Percentiles rank a stretch among this genome's conserved stretches.
These are phyloP conservation scores for Neopestalotiopsis sp. DNA, from an alignment of 2,329 filamentous ascomycete genomes.

Conservation along the genomic window DNA sequence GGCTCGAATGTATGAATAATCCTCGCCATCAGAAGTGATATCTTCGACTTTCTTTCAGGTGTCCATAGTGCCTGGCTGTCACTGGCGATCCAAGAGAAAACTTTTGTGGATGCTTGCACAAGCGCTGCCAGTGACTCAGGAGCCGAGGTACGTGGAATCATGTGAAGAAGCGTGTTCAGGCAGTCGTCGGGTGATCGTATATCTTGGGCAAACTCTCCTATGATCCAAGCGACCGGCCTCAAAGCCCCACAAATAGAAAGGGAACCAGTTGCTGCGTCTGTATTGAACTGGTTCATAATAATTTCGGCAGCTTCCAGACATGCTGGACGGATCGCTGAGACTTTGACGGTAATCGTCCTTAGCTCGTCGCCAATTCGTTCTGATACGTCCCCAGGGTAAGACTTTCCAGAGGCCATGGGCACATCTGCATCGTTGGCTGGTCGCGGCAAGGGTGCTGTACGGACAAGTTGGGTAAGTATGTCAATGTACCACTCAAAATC, in stretches of 20 bases:
- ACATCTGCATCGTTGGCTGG: constrained; percentile 41
- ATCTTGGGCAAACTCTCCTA: constrained; percentile 84
- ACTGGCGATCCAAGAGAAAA: constrained; percentile 76
- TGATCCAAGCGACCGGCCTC: constrained; percentile 80
- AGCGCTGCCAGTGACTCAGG: constrained; percentile 77
- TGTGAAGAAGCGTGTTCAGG: constrained; percentile 75
- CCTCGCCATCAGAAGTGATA: constrained; percentile 79
- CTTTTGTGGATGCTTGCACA: constrained; percentile 84
- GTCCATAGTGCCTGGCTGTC: constrained; percentile 73
- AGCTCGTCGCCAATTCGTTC: constrained; percentile 83
- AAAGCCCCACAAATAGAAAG: constrained; percentile 70
- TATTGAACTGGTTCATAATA: constrained; percentile 65
- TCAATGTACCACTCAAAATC: constrained; percentile 99
- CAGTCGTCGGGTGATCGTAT: constrained; percentile 74
- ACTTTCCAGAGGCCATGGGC: constrained; percentile 33
- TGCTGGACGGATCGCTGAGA: constrained; percentile 79
- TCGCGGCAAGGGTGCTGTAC: constrained; percentile 64
- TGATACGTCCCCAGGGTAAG: constrained; percentile 57
- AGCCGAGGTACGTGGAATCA: constrained; percentile 60
- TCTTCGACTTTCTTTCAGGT: constrained; percentile 72
- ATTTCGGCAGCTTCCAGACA: constrained; percentile 85
- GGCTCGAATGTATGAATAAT: constrained; percentile 84
- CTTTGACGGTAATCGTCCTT: constrained; percentile 89
- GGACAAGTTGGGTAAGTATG: constrained; percentile 83
- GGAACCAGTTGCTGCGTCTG: constrained; percentile 60